Base-by-base conservation (phyloP, 768 basidiomycete genomes). In the Tricholoma hemisulphureum region DNA sequence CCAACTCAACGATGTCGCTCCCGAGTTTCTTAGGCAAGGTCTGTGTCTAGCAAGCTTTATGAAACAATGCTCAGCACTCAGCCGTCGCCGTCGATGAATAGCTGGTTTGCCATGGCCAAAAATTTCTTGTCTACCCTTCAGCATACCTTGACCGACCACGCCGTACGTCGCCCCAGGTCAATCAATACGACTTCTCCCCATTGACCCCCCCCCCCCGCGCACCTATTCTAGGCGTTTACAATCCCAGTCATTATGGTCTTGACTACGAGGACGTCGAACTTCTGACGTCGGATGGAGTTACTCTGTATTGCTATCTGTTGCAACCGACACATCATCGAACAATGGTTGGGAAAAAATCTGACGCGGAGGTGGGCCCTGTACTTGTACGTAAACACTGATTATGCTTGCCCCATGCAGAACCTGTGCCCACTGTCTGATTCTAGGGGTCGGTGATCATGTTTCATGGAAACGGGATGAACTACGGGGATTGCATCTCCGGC, bases 391-490 rank as follows among this genome's bases (percentile, higher is more conserved):
- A 6, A n/a, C n/a, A n/a, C n/a, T n/a, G n/a, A n/a, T n/a, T n/a
- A n/a, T n/a, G n/a, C n/a, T n/a, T n/a, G n/a, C n/a, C n/a, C n/a
- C n/a, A n/a, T n/a, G n/a, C n/a, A n/a, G n/a, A n/a, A n/a, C n/a
- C n/a, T n/a, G n/a, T n/a, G n/a, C n/a, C n/a, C n/a, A n/a, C n/a
- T n/a, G n/a, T n/a, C n/a, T n/a, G n/a, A n/a, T 61, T 62, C 16
- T 75, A 86, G 11, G 93, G 91, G 6, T 95, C 92, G 0, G 78
- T 95, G 4, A 72, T 98, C 37, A 84, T 96, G 80, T 93, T 95
- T 57, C 94, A 96, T 64, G 95, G 94, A 2, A 89, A 91, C 60
- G 85, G 82, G 0, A 86, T 85, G 59, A 87, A 89, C 61, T 77
- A 83, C 41, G 91, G 91, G 4, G 88, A 93, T 64, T 79, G 90